phyloP scores from a whole-genome alignment of 805 yeast species.

The Candida easanensis region DNA sequence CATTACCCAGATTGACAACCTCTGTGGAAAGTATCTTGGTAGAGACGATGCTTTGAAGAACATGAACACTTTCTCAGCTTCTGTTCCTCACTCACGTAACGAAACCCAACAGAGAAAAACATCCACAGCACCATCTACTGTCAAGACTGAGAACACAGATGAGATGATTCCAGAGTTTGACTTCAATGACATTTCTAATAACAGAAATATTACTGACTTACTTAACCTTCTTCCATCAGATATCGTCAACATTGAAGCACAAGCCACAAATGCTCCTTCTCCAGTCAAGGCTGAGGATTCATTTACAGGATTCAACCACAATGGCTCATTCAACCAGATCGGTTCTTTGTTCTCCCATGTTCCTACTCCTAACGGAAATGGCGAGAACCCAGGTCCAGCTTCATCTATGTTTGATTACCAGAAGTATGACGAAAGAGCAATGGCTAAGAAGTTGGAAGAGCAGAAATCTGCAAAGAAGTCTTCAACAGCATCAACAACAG shows the following conservation, averaged over 20 bases:
- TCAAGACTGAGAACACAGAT: slow-evolving; percentile 8
- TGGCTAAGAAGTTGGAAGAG: slow-evolving; percentile 7
- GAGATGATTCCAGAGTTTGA: slow-evolving; percentile 26
- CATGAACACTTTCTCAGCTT: slow-evolving; percentile 11
- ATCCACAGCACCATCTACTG: not conserved
- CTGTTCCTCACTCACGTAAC: slow-evolving; percentile 4
- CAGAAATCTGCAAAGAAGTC: slow-evolving; percentile 1
- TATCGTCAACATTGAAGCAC: slow-evolving; percentile 20
- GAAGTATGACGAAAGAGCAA: slow-evolving; percentile 3
- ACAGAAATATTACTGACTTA: slow-evolving; percentile 21
- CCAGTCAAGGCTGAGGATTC: slow-evolving; percentile 6
- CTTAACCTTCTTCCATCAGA: slow-evolving; percentile 26
- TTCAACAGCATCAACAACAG: not conserved
- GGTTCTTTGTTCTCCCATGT: slow-evolving; percentile 10
- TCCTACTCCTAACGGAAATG: too few species aligned
- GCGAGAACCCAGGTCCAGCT: too few species aligned
- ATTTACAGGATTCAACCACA: slow-evolving; percentile 3
- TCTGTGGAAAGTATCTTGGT: slow-evolving; percentile 32
- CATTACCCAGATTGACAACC: slow-evolving; percentile 42
- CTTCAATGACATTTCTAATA: slow-evolving; percentile 24
- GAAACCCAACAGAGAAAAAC: not conserved
- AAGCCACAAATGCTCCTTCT: slow-evolving; percentile 1
- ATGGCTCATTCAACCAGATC: slow-evolving; percentile 6
- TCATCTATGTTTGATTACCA: not conserved
- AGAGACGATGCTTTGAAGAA: slow-evolving; percentile 9